Base-by-base conservation (phyloP, 1,284 basidiomycete genomes). In the Leccinum proliferum region DNA sequence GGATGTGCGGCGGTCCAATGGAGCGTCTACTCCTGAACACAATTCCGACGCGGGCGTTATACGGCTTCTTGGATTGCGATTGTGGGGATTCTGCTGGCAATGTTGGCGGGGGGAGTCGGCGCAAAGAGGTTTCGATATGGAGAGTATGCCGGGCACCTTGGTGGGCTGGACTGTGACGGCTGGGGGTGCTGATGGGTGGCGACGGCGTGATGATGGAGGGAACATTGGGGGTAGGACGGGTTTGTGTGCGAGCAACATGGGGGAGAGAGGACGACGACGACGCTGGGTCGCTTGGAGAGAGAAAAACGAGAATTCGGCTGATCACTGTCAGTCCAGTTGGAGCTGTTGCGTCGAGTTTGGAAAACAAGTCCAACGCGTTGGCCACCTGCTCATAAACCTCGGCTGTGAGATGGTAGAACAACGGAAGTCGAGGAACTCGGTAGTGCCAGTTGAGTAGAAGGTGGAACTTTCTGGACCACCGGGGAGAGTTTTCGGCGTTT, bases 111-210 rank as follows among this genome's bases (percentile, higher is more conserved):
- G 72, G 0, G 70, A 65, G 6, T 73, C 68, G 5, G 75, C 67
- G 53, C 78, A 76, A 18, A 75, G 66, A 18, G 86, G 85, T 78
- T 86, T 88, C 62, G 87, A 84, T 62, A 90, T 79, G 59, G 85
- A 82, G 61, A 90, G 81, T 15, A 90, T 78, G 69, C 88, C 88
- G 1, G 89, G 88, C 0, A 83, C 88, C 63, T 81, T 82, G 14
- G 89, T 89, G 2, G 88, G 83, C 69, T 88, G 85, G 14, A 90
- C 85, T 64, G 82, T 76, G 67, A 89, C 82, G 48, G 83, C 80
- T 4, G 83, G 80, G 5, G 87, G 86, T 0, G 88, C 88, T 0
- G 88, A 89, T 25, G 89, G 84, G 70, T 84, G 83, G 63, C 88
- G 79, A 64, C 85, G 80, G 68, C 86, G 85, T 10, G 77, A 68